A percentile compares a stretch with the other conserved stretches of the same genome.
Conservation (phyloP, 2,329 filamentous ascomycete species). For the Paecilomyces fulvus region DNA sequence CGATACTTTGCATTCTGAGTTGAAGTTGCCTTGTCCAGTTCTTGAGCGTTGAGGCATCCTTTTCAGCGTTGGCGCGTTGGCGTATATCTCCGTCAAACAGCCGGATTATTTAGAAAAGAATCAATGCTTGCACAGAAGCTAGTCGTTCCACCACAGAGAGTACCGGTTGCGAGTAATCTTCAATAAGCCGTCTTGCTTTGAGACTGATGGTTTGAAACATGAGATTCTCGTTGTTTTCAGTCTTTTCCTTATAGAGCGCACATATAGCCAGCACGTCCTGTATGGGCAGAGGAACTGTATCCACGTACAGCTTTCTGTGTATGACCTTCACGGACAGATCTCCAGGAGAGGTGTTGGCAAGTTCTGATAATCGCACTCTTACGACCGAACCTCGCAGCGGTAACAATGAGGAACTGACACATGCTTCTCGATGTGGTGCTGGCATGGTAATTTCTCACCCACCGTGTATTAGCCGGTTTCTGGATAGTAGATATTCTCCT, state of each 20-base stretch:
- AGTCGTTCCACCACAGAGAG: constrained; percentile 18
- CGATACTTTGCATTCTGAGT: not conserved
- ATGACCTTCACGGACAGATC: not conserved
- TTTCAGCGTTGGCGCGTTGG: constrained; percentile 32
- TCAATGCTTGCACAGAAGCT: constrained; percentile 37
- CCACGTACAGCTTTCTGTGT: not conserved
- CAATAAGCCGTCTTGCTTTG: not conserved
- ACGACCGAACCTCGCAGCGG: constrained; percentile 4
- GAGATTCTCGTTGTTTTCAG: constrained; percentile 1
- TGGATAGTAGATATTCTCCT: not conserved
- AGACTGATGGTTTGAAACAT: not conserved
- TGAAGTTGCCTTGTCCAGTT: constrained; percentile 2
- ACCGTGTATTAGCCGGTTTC: not conserved
- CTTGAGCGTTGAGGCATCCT: constrained; percentile 11
- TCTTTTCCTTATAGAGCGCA: constrained; percentile 1
- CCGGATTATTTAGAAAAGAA: constrained; percentile 40
- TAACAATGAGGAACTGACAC: constrained; percentile 1
- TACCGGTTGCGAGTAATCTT: not conserved
- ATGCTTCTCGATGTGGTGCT: constrained; percentile 2
- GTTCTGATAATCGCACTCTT: constrained; percentile 2
- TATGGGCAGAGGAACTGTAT: not conserved
- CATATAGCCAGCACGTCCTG: constrained; percentile 1
- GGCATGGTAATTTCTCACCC: not conserved
- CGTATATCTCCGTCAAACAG: constrained; percentile 43
- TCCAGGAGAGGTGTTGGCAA: not conserved